phyloP scores from a whole-genome alignment of 1,139 yeast species.

The Wickerhamiella pararugosa region DNA sequence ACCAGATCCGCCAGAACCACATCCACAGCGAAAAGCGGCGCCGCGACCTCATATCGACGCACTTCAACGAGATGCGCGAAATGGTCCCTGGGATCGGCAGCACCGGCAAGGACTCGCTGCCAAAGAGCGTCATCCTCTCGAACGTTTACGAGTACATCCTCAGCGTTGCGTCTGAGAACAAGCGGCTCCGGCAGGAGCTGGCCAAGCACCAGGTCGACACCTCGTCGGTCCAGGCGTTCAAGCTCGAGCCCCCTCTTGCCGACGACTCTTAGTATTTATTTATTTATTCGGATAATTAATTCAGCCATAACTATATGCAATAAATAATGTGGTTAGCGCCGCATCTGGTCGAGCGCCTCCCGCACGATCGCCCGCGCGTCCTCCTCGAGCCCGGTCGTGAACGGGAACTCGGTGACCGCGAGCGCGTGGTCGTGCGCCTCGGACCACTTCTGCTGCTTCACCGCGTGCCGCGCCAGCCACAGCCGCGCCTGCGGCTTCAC shows the following conservation, averaged over 20 bases:
- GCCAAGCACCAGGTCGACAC: constrained; percentile 8
- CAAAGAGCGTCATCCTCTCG: constrained; percentile 29
- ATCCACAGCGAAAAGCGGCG: constrained; percentile 64
- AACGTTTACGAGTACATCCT: constrained; percentile 22
- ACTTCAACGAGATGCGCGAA: constrained; percentile 25
- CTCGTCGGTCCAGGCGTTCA: constrained; percentile 2
- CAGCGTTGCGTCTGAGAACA: constrained; percentile 20
- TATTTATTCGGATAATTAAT: background rate
- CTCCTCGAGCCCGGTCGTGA: constrained; percentile 43
- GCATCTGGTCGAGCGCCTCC: constrained; percentile 26
- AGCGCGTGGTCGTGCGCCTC: constrained; percentile 63
- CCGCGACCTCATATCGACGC: constrained; percentile 47
- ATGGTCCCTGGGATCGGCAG: constrained; percentile 25
- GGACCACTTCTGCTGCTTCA: constrained; percentile 41
- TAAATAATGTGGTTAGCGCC: background rate
- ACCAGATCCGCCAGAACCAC: constrained; percentile 60
- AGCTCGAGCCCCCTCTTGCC: constrained; percentile 3
- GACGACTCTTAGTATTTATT: constrained; percentile 1
- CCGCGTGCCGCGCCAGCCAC: constrained; percentile 71
- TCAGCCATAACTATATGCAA: background rate
- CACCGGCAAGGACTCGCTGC: constrained; percentile 22
- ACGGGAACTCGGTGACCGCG: constrained; percentile 55
- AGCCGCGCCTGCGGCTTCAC: constrained; percentile 71
- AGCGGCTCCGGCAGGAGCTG: constrained; percentile 12
- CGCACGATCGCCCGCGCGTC: constrained; percentile 64